phyloP scores from a whole-genome alignment of 2,329 filamentous ascomycete species.

The Fusarium sp. region DNA sequence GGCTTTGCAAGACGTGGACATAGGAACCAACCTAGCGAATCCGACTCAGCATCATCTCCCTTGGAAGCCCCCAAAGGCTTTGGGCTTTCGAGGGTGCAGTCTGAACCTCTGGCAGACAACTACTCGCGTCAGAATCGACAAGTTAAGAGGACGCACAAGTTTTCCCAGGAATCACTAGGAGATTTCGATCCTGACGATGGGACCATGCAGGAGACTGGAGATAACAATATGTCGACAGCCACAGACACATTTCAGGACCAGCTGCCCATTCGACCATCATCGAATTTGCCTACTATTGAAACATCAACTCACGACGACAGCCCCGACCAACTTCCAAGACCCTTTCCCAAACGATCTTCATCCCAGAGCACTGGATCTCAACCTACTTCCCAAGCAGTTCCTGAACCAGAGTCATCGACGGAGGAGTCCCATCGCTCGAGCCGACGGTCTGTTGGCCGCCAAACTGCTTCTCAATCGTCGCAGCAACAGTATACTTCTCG shows the following conservation, averaged over 20 bases:
- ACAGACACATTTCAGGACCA: conserved; percentile 52
- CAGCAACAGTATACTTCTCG: conserved; percentile 49
- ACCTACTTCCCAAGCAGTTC: conserved; percentile 55
- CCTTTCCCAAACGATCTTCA: conserved; percentile 70
- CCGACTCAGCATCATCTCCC: conserved; percentile 53
- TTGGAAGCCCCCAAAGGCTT: conserved; percentile 66
- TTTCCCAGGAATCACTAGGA: conserved; percentile 61
- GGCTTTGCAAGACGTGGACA: conserved; percentile 82
- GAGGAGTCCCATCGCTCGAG: conserved; percentile 64
- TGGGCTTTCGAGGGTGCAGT: conserved; percentile 75
- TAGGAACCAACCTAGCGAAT: conserved; percentile 73
- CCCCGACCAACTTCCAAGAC: conserved; percentile 45
- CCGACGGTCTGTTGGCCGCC: conserved; percentile 39
- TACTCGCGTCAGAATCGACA: conserved; percentile 73
- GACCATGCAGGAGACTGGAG: conserved; percentile 53
- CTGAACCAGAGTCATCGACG: conserved; percentile 44
- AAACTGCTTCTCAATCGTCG: conserved; percentile 37
- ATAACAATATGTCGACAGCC: conserved; percentile 37
- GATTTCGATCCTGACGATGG: conserved; percentile 65
- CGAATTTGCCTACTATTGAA: conserved; percentile 70
- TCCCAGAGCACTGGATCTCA: conserved; percentile 67
- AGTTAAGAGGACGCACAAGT: conserved; percentile 65
- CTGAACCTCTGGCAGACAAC: conserved; percentile 72
- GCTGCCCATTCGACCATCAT: conserved; percentile 54
- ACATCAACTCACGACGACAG: conserved; percentile 68